Base-by-base conservation (phyloP, 495 filamentous ascomycete species). In the Evansstolkia leycettana region DNA sequence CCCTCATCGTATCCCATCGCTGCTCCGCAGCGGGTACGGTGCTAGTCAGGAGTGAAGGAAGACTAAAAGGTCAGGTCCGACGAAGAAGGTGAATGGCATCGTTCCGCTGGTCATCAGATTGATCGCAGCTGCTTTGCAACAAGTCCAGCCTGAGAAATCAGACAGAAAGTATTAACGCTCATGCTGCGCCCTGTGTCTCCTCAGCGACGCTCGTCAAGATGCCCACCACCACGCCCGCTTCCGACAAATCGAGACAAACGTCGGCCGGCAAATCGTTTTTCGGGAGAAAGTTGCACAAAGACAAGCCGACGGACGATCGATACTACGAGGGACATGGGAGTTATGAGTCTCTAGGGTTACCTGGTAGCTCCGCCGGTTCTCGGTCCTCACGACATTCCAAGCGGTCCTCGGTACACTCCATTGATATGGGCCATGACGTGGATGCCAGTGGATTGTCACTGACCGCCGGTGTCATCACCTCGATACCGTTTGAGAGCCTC, bases 221-320 rank as follows among this genome's bases (percentile, higher is more conserved):
- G 67, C 66, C 69, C 50, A 47, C 60, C 45, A 63, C 59, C 55
- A 75, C 73, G 64, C 71, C 78, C 42, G 65, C 75, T 41, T 52
- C 67, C 62, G 78, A 85, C 64, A 88, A 89, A 63, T 70, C 78
- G 38, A 73, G 84, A 54, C 82, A 87, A 65, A 82, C 81, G 33
- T 87, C 84, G 35, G 76, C 75, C 46, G 80, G 81, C 42, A 88
- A 87, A 62, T 86, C 81, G 33, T 89, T 94, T 67, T 90, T 90
- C 56, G 76, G 82, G 41, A 73, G 78, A 53, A 84, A 75, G 48
- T 47, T 73, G 44, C 64, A 86, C 57, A 84, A 84, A 55, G 84
- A 86, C 44, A 82, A 74, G 51, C 64, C 69, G 46, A 65, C 55
- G 40, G 69, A 73, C 28, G 60, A 60, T 34, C 67, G 69, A 39